phyloP scores from a whole-genome alignment of 495 filamentous ascomycete species.

The Xylaria telfairii region DNA sequence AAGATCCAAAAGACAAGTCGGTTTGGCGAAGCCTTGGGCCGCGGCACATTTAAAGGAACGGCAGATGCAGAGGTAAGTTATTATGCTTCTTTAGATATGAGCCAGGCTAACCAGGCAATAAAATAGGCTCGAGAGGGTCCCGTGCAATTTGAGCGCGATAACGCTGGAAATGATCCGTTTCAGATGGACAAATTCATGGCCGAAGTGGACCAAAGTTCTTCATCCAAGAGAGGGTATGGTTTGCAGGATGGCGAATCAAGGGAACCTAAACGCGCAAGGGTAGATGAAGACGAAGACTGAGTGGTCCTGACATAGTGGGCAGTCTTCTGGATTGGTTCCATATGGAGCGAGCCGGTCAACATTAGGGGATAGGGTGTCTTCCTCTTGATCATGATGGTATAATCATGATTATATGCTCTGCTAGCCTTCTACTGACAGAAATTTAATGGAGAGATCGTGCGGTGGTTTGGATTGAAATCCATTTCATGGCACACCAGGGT shows the following conservation, averaged over 20 bases:
- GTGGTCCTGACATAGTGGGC: not conserved
- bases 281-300: constrained; percentile 73
- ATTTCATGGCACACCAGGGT: not conserved
- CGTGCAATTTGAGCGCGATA: constrained; percentile 97
- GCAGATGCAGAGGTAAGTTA: constrained; percentile 80
- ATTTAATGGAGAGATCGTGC: too few relatives aligned
- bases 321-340: not conserved
- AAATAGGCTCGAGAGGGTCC: constrained; percentile 78
- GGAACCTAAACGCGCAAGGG: constrained; percentile 75
- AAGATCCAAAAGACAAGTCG: constrained; percentile 82
- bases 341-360: not conserved
- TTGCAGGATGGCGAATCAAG: constrained; percentile 76
- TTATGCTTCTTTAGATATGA: constrained; percentile 19
- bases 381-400: not conserved
- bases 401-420: not conserved
- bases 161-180: constrained; percentile 75
- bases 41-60: constrained; percentile 88
- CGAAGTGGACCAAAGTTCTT: constrained; percentile 70
- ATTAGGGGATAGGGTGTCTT: not conserved
- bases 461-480: not conserved
- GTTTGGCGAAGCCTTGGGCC: constrained; percentile 84
- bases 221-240: constrained; percentile 79
- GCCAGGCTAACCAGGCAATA: constrained; percentile 38
- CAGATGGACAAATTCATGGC: constrained; percentile 91
- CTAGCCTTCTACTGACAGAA: not conserved